These are phyloP conservation scores for Quercus tomentella DNA, from an alignment of 331 rosid species.

Conservation along the genomic window DNA sequence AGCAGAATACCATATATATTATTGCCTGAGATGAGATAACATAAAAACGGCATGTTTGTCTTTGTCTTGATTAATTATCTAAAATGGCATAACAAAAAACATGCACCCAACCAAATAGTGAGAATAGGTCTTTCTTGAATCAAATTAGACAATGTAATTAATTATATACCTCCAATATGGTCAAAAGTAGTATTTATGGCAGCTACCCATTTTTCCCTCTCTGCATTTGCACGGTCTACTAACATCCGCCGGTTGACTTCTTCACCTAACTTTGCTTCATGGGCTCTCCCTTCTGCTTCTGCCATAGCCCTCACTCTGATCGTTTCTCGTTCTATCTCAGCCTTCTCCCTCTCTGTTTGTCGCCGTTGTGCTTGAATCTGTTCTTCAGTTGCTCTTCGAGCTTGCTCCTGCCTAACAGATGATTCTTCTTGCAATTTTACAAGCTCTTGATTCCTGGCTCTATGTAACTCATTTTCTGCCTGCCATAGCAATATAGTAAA, in stretches of 20 bases:
- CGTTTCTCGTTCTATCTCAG: conserved; percentile 96
- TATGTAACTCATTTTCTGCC: conserved; percentile 84
- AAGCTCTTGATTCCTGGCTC: conserved; percentile 89
- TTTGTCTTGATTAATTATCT: neutral
- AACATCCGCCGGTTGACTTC: conserved; percentile 83
- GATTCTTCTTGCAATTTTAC: conserved; percentile 92
- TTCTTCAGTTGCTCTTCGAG: conserved; percentile 89
- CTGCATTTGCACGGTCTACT: conserved; percentile 81
- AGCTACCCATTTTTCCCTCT: conserved; percentile 92
- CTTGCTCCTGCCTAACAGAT: conserved; percentile 85
- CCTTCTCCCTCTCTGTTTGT: conserved; percentile 87
- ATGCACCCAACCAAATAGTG: neutral
- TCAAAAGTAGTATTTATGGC: conserved; percentile 96
- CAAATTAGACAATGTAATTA: conserved; percentile 5
- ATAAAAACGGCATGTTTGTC: no score
- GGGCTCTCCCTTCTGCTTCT: conserved; percentile 95
- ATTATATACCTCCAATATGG: conserved; percentile 79
- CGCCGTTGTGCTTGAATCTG: conserved; percentile 91
- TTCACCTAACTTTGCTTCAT: conserved; percentile 82
- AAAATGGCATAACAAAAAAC: neutral
- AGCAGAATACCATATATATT: neutral
- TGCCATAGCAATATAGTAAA: conserved; percentile 23
- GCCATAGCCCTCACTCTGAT: conserved; percentile 84
- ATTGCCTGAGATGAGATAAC: neutral
- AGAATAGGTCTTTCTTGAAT: neutral